Evolutionary conservation across 176 grass and related monocot species (phyloP).

Genomic region (Zoysia japonica): DNA sequence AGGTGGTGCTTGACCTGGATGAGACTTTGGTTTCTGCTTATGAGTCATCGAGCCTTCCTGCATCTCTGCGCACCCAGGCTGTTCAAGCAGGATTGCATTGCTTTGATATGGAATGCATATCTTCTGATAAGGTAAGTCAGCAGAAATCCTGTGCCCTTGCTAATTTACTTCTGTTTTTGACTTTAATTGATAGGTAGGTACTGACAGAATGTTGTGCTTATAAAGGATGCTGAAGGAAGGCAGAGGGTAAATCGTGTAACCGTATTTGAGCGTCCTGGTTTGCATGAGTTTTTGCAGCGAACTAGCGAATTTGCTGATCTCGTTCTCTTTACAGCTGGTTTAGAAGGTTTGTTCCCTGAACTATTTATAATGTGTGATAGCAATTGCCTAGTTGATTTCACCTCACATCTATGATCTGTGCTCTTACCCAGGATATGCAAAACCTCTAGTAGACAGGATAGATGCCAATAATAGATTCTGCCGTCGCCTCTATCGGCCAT

Average conservation of each 20-base stretch:
- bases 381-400: slow-evolving; percentile 11
- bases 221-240: slow-evolving; percentile 81
- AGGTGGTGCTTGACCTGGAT: slow-evolving; percentile 97
- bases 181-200: neutral
- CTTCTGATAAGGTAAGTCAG: slow-evolving; percentile 58
- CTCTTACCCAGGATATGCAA: slow-evolving; percentile 71
- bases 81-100: slow-evolving; percentile 68
- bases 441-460: slow-evolving; percentile 87
- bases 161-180: slow-evolving; percentile 2
- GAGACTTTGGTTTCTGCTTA: slow-evolving; percentile 83
- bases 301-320: slow-evolving; percentile 87
- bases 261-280: slow-evolving; percentile 94
- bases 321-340: slow-evolving; percentile 92
- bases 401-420: slow-evolving; percentile 19
- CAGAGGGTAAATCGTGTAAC: slow-evolving; percentile 74
- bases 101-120: slow-evolving; percentile 82
- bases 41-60: slow-evolving; percentile 69
- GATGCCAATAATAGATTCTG: slow-evolving; percentile 73
- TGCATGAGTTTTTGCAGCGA: slow-evolving; percentile 74
- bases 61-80: slow-evolving; percentile 56
- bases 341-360: slow-evolving; percentile 66
- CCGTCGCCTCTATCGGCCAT: slow-evolving; percentile 70
- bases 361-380: neutral
- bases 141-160: neutral
- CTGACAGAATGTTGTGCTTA: slow-evolving; percentile 31